Evolutionary conservation across 331 rosid species (phyloP), one percentile per base, ranked within the genome.

Genomic region (Acacia concinna): DNA sequence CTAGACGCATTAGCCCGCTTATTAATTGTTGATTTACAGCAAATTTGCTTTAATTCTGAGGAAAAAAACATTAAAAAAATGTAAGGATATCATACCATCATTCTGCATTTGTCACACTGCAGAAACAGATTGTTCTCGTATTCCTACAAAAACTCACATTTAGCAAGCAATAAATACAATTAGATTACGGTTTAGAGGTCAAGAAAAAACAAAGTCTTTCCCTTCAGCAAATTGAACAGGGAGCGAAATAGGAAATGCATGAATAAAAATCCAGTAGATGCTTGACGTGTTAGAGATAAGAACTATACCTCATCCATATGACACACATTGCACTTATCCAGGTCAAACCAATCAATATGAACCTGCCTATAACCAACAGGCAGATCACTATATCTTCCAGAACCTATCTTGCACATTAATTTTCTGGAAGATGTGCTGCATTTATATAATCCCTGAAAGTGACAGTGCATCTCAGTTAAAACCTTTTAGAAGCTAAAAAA

Each of bases 31-130:
- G 12, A 43, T 41, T 67, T n/a, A n/a, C 65, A 59, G 51, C 63
- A 71, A 40, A 76, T 80, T 32, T 51, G 44, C 46, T 18, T 8
- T 51, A 64, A 41, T 25, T 27, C n/a, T 17, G 15, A 63, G 27
- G 23, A 51, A 20, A 23, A n/a, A 68, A 52, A 52, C 15, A 34
- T 69, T 13, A 35, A 54, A 15, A 76, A 85, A 56, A 15, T 18
- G 54, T 41, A 56, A 56, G 78, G 38, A 68, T 46, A 41, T 13
- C 89, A 77, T 91, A 96, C 99, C 99, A 96, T 96, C 93, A 96
- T 96, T 89, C 99, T 90, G 92, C 99, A 96, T 82, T 96, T 96
- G 92, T 96, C 99, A 75, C 99, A 96, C 86, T 96, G 99, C 86
- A 93, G 89, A 87, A 96, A 96, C 75, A 96, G 88, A 80, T 96